Evolutionary conservation across 495 filamentous ascomycete species (phyloP).

Genomic region (Friedmanniomyces simplex): DNA sequence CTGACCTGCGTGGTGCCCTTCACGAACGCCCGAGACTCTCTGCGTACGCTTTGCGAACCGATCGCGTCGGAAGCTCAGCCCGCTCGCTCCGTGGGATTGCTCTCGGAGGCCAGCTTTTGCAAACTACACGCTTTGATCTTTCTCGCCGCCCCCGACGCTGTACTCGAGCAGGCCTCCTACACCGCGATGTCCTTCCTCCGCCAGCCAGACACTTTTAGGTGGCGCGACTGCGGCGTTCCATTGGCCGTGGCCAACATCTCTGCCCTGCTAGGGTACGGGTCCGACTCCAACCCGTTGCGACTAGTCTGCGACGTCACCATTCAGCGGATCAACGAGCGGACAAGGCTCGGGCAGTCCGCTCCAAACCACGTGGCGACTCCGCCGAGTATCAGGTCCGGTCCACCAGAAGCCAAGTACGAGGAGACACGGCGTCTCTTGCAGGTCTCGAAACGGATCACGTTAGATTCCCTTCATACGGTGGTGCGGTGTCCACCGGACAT

Average conservation of each 20-base stretch:
- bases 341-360: not conserved
- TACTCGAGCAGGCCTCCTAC: constrained; percentile 41
- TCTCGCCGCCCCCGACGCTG: constrained; percentile 38
- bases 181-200: constrained; percentile 42
- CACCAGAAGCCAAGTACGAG: constrained; percentile 10
- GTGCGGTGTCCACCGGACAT: constrained; percentile 50
- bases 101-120: constrained; percentile 47
- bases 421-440: constrained; percentile 2
- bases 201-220: constrained; percentile 28
- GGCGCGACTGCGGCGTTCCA: constrained; percentile 53
- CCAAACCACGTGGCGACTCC: not conserved
- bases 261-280: constrained; percentile 51
- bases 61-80: constrained; percentile 37
- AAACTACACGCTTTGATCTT: constrained; percentile 51
- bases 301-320: constrained; percentile 25
- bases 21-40: constrained; percentile 51
- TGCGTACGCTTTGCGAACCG: constrained; percentile 60
- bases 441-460: constrained; percentile 36
- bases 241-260: constrained; percentile 44
- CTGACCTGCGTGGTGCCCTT: constrained; percentile 31
- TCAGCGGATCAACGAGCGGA: constrained; percentile 7
- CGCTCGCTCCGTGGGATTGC: constrained; percentile 29
- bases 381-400: not conserved
- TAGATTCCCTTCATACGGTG: constrained; percentile 42
- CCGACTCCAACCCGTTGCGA: constrained; percentile 34